Evolutionary conservation across 2,329 filamentous ascomycete species (phyloP).

Genomic region (Ophiosphaerella narmari): DNA sequence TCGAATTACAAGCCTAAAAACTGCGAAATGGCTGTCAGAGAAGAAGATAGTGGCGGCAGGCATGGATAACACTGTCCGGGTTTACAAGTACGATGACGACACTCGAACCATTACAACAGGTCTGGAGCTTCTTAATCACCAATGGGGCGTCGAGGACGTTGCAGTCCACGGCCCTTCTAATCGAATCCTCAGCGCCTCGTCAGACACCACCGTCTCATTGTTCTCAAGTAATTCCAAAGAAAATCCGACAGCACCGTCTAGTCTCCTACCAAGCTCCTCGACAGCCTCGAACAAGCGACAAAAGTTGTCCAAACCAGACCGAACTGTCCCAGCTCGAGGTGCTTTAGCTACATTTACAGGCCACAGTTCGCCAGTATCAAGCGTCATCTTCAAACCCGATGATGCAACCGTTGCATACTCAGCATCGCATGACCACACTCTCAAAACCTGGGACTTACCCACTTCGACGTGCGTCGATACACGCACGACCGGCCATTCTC

Average conservation of each 20-base stretch:
- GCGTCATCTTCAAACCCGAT: slow-evolving; percentile 80
- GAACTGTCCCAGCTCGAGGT: slow-evolving; percentile 72
- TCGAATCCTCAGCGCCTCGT: slow-evolving; percentile 82
- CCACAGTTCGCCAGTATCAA: slow-evolving; percentile 76
- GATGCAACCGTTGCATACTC: slow-evolving; percentile 92
- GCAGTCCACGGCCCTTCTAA: slow-evolving; percentile 74
- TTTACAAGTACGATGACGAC: slow-evolving; percentile 85
- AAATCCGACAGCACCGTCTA: slow-evolving; percentile 72
- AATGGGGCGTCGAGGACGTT: slow-evolving; percentile 72
- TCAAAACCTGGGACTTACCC: slow-evolving; percentile 89
- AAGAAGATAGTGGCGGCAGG: slow-evolving; percentile 81
- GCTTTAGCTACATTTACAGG: slow-evolving; percentile 73
- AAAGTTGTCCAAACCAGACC: slow-evolving; percentile 66
- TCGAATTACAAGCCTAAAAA: slow-evolving; percentile 71
- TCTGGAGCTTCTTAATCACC: slow-evolving; percentile 84
- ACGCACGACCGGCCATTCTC: slow-evolving; percentile 79
- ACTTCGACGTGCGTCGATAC: slow-evolving; percentile 80
- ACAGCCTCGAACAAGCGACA: slow-evolving; percentile 72
- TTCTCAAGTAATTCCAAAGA: slow-evolving; percentile 83
- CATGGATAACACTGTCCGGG: slow-evolving; percentile 79
- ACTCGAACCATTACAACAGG: slow-evolving; percentile 68
- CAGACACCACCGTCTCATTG: slow-evolving; percentile 82
- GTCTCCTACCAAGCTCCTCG: slow-evolving; percentile 69
- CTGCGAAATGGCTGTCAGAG: slow-evolving; percentile 80
- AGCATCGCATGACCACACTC: slow-evolving; percentile 84